These are phyloP conservation scores for Penicillium bialowiezense DNA, from an alignment of 495 filamentous ascomycete species.

Conservation along the genomic window DNA sequence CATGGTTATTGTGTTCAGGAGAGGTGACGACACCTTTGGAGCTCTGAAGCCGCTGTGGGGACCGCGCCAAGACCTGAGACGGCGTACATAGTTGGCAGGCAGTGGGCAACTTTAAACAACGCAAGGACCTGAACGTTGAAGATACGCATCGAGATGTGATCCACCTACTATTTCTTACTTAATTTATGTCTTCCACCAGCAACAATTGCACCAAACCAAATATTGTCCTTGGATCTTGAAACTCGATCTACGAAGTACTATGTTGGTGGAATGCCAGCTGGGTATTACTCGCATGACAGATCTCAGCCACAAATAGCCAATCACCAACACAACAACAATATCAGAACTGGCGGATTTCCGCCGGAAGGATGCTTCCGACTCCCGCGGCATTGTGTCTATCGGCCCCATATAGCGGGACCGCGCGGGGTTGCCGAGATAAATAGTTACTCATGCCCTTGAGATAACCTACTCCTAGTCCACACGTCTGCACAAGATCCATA, in stretches of 20 bases:
- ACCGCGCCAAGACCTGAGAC: conserved; percentile 27
- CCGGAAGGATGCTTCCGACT: conserved; percentile 9
- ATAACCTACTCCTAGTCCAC: neutral
- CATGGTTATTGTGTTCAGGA: conserved; percentile 35
- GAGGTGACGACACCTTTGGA: conserved; percentile 33
- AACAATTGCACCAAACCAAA: too few relatives aligned
- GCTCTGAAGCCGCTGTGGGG: conserved; percentile 23
- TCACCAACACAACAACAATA: neutral
- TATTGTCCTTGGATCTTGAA: too few relatives aligned
- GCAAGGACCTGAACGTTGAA: neutral
- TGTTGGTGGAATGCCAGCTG: too few relatives aligned
- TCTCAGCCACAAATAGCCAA: neutral
- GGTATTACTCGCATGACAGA: too few relatives aligned
- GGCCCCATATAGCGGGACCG: conserved; percentile 11
- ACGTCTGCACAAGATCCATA: too few relatives aligned
- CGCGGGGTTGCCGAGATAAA: conserved; percentile 18
- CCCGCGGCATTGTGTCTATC: conserved; percentile 15
- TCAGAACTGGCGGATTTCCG: neutral
- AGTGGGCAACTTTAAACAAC: neutral
- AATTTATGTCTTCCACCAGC: too few relatives aligned
- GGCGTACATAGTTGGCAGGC: neutral
- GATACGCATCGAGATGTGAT: too few relatives aligned
- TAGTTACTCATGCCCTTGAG: neutral
- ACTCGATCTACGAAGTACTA: too few relatives aligned
- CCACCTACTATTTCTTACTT: too few relatives aligned